Evolutionary conservation across 495 filamentous ascomycete genomes (phyloP).

Genomic region (Neurospora intermedia): DNA sequence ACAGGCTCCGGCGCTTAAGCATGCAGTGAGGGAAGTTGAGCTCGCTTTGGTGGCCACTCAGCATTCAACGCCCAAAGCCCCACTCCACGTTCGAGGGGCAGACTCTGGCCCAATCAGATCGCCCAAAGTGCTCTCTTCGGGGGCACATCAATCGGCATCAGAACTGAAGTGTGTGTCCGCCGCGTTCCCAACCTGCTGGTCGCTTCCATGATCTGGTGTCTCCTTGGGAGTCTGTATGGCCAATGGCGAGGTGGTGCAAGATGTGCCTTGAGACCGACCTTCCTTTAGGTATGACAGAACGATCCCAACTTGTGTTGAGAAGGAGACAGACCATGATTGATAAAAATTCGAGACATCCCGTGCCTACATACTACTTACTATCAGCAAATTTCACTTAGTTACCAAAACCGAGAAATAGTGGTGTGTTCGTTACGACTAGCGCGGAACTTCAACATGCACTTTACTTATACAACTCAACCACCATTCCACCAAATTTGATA

Average conservation of each 20-base stretch:
- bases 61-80: constrained; percentile 5
- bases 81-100: constrained; percentile 9
- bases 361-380: background rate
- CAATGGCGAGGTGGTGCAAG: constrained; percentile 3
- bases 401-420: background rate
- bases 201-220: background rate
- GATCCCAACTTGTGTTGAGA: background rate
- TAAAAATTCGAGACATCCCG: background rate
- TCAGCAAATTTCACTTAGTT: background rate
- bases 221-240: background rate
- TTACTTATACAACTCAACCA: too few species aligned
- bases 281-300: background rate
- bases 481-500: too few species aligned
- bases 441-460: too few species aligned
- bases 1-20: constrained; percentile 28
- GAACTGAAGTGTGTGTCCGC: background rate
- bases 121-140: background rate
- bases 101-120: constrained; percentile 10
- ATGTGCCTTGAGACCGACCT: background rate
- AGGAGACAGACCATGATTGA: background rate
- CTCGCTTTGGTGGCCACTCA: constrained; percentile 22
- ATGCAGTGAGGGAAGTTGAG: constrained; percentile 10
- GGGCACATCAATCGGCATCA: background rate
- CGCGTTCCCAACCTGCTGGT: constrained; percentile 22
- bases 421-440: too few species aligned